Percentiles rank a stretch among this genome's conserved stretches.
phyloP scores from a whole-genome alignment of 1,139 yeast genomes.

The Debaryomyces coudertii region DNA sequence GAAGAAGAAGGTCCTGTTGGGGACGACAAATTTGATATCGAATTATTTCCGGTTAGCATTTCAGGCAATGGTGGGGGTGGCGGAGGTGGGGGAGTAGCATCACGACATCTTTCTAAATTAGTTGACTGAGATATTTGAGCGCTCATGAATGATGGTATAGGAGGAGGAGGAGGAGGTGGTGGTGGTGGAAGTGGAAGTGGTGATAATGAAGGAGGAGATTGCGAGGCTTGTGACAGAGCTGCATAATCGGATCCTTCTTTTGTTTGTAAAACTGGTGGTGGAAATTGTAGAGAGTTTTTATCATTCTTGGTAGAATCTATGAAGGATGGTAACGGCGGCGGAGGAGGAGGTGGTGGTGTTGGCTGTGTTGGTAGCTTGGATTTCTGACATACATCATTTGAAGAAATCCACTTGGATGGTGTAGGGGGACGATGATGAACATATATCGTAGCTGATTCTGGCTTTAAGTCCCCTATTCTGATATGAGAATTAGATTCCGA shows the following conservation, averaged over 20 bases:
- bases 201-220: too few relatives aligned
- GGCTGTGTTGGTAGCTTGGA: constrained; percentile 21
- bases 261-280: constrained; percentile 17
- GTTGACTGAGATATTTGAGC: constrained; percentile 11
- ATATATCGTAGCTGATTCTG: constrained; percentile 11
- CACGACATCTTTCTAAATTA: constrained; percentile 20
- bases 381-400: constrained; percentile 7
- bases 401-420: constrained; percentile 18
- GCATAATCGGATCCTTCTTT: constrained; percentile 7
- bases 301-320: neutral
- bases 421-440: constrained; percentile 42
- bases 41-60: neutral
- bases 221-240: constrained; percentile 26
- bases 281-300: constrained; percentile 8
- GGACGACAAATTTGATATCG: neutral
- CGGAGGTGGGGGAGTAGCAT: constrained; percentile 16
- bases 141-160: constrained; percentile 14
- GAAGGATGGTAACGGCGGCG: neutral
- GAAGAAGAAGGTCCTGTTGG: neutral
- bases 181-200: constrained; percentile 29
- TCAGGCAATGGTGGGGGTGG: constrained; percentile 4
- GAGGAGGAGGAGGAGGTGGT: constrained; percentile 20
- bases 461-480: constrained; percentile 27
- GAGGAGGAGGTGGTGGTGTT: constrained; percentile 27
- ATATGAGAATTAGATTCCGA: neutral